Evolutionary conservation across 441 rosid genomes (phyloP).

Genomic region (Daphne laureola): DNA sequence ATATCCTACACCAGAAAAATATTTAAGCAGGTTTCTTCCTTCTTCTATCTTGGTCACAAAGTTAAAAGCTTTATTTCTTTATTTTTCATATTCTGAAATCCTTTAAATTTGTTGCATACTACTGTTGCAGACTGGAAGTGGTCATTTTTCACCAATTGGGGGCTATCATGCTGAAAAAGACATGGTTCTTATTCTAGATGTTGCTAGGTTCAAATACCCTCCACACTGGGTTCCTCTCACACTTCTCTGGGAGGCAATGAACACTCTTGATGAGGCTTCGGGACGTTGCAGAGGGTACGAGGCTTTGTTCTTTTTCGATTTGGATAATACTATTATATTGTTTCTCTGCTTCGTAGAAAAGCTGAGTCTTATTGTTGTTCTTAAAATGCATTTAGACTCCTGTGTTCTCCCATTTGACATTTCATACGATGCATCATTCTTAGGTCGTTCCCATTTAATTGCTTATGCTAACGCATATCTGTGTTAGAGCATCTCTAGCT

Average conservation of each 20-base stretch:
- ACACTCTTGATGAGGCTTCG: conserved; percentile 31
- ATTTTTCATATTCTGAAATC: too few relatives aligned
- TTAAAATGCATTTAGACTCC: too few relatives aligned
- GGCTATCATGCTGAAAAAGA: conserved; percentile 49
- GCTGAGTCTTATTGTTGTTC: too few relatives aligned
- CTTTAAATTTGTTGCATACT: too few relatives aligned
- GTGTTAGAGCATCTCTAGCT: too few relatives aligned
- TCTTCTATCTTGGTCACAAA: neutral
- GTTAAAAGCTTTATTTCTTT: too few relatives aligned
- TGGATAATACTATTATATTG: too few relatives aligned
- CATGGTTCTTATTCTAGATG: conserved; percentile 55
- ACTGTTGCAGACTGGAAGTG: conserved; percentile 44
- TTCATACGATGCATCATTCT: too few relatives aligned
- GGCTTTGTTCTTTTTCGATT: neutral
- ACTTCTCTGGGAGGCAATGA: conserved; percentile 64
- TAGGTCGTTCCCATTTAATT: too few relatives aligned
- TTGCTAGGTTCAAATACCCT: conserved; percentile 57
- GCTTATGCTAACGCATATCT: too few relatives aligned
- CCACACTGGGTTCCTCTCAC: conserved; percentile 55
- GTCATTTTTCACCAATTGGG: conserved; percentile 62
- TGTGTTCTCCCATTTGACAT: too few relatives aligned
- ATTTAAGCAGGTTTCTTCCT: conserved; percentile 24
- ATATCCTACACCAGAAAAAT: conserved; percentile 26
- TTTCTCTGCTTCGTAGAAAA: too few relatives aligned
- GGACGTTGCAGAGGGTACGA: conserved; percentile 43